These are phyloP conservation scores for Candida neerlandica DNA, from an alignment of 1,139 yeast genomes.

Conservation along the genomic window DNA sequence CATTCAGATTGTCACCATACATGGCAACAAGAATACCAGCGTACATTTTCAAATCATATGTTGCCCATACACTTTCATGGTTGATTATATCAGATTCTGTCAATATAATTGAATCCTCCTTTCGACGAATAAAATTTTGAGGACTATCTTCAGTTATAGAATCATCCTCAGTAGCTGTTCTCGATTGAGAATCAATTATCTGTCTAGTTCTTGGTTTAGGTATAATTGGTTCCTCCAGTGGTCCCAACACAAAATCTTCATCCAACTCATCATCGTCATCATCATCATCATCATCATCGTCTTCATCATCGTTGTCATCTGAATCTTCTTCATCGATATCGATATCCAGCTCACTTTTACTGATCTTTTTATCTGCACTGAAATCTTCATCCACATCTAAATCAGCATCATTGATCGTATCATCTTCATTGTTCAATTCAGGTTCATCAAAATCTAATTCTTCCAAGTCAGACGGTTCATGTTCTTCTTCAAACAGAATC, in stretches of 20 bases:
- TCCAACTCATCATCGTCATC: conserved; percentile 6
- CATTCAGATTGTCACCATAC: conserved; percentile 29
- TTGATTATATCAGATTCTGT: conserved; percentile 21
- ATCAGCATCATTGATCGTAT: not conserved
- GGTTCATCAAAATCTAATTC: conserved; percentile 2
- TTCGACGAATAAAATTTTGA: conserved; percentile 18
- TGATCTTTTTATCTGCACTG: conserved; percentile 3
- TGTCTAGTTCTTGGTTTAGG: conserved; percentile 14
- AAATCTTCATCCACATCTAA: not conserved
- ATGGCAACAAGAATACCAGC: conserved; percentile 28
- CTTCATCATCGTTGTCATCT: conserved; percentile 2
- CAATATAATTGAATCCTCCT: conserved; percentile 24
- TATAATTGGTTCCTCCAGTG: conserved; percentile 9
- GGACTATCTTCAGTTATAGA: conserved; percentile 8
- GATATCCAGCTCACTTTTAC: not conserved
- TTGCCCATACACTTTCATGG: conserved; percentile 39
- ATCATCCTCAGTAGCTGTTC: conserved; percentile 4
- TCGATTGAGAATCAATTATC: conserved; percentile 15
- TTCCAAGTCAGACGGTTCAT: conserved; percentile 4
- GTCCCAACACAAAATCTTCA: not conserved
- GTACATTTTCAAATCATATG: conserved; percentile 37
- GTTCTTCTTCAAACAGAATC: conserved; percentile 5
- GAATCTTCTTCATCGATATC: conserved; percentile 1
- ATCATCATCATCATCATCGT: conserved; percentile 4
- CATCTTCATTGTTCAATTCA: not conserved